Percentiles rank a stretch among this genome's conserved stretches.
phyloP scores from a whole-genome alignment of 768 basidiomycete genomes.

The Nevesoporus exiguus region DNA sequence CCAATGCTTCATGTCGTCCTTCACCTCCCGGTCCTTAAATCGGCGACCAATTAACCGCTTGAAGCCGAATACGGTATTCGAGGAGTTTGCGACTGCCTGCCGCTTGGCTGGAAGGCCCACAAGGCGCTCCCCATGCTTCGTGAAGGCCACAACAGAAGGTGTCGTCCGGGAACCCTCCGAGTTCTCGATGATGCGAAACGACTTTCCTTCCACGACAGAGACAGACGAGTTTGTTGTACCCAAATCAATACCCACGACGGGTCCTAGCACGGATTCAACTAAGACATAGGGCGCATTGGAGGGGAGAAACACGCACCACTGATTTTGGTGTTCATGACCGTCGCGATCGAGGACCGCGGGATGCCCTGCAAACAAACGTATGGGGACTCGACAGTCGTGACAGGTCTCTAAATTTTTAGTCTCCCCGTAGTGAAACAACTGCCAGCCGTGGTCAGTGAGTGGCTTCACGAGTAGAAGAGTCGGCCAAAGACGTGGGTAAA shows the following conservation, averaged over 20 bases:
- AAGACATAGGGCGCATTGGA: neutral
- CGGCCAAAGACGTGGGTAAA: too few species aligned
- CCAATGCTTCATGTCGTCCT: conserved; percentile 87
- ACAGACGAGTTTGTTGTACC: conserved; percentile 93
- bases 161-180: conserved; percentile 97
- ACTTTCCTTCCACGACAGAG: conserved; percentile 93
- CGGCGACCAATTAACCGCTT: conserved; percentile 94
- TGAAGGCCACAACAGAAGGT: conserved; percentile 97
- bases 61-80: conserved; percentile 92
- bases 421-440: too few species aligned
- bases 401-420: conserved; percentile 44
- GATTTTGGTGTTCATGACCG: conserved; percentile 96
- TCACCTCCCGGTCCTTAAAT: conserved; percentile 90
- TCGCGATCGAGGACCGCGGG: conserved; percentile 71
- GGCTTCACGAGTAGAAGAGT: too few species aligned
- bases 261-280: conserved; percentile 42
- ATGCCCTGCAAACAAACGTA: conserved; percentile 45
- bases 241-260: conserved; percentile 95
- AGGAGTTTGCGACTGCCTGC: conserved; percentile 92
- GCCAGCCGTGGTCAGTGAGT: too few species aligned
- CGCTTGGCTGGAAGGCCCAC: conserved; percentile 96
- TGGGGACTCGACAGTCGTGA: neutral
- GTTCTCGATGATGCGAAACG: conserved; percentile 94
- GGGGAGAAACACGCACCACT: conserved; percentile 49
- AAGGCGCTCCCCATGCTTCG: conserved; percentile 95